Conservation (phyloP, 495 filamentous ascomycete species). For the Lasiosphaeria ovina region DNA sequence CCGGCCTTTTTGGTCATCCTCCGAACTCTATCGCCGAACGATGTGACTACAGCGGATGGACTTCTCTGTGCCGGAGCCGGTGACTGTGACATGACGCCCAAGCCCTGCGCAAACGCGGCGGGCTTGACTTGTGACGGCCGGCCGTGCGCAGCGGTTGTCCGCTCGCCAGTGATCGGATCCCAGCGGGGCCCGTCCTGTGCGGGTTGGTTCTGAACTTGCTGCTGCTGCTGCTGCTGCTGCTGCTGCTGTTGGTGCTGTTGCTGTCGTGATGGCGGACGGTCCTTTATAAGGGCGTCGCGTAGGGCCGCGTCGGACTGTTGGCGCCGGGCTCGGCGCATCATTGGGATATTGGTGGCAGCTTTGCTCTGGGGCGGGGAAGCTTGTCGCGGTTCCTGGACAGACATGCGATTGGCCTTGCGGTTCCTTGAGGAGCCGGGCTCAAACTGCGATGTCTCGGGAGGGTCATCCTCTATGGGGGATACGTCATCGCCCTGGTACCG, state of each 20-base stretch:
- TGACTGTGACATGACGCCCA: constrained; percentile 30
- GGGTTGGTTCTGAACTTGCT: constrained; percentile 16
- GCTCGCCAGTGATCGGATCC: constrained; percentile 52
- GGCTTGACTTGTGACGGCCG: constrained; percentile 49
- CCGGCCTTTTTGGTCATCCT: constrained; percentile 40
- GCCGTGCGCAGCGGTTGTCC: constrained; percentile 42
- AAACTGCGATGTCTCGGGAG: constrained; percentile 32
- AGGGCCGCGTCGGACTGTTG: constrained; percentile 41
- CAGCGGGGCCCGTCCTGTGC: constrained; percentile 37
- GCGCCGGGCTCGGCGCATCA: constrained; percentile 48
- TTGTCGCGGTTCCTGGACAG: constrained; percentile 11
- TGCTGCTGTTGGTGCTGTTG: constrained; percentile 21
- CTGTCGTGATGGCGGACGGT: constrained; percentile 26
- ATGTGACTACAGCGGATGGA: constrained; percentile 12
- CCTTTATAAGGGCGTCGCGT: constrained; percentile 33
- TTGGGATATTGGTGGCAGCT: constrained; percentile 44
- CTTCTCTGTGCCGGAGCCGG: constrained; percentile 24
- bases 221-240: constrained; percentile 18
- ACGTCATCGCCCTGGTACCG: constrained; percentile 45
- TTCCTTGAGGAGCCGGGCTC: constrained; percentile 17
- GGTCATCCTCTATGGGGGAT: constrained; percentile 52
- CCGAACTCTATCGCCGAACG: constrained; percentile 48
- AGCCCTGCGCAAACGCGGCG: constrained; percentile 40
- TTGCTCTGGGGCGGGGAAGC: constrained; percentile 22
- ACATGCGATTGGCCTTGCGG: constrained; percentile 9